These are phyloP conservation scores for Metschnikowia peoriensis DNA, from an alignment of 805 yeast genomes.

Conservation along the genomic window DNA sequence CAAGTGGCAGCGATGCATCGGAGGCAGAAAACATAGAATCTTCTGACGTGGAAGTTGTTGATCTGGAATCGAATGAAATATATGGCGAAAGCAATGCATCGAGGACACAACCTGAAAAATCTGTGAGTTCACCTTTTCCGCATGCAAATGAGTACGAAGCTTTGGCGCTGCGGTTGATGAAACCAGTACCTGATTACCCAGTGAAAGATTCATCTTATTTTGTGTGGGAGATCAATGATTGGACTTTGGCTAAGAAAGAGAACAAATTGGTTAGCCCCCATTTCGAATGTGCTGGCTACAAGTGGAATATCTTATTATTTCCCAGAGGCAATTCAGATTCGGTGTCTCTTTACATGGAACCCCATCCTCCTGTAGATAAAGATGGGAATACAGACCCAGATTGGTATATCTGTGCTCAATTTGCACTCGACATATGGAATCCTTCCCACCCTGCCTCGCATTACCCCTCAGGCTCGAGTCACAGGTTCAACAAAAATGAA, in stretches of 20 bases:
- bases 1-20: conserved; percentile 15
- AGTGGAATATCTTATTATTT: conserved; percentile 71
- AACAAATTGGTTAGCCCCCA: conserved; percentile 46
- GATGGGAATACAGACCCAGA: conserved; percentile 32
- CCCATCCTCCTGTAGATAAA: conserved; percentile 46
- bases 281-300: conserved; percentile 58
- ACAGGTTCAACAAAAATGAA: conserved; percentile 71
- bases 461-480: conserved; percentile 63
- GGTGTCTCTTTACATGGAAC: conserved; percentile 78
- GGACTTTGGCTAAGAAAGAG: conserved; percentile 39
- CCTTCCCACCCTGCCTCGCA: conserved; percentile 67
- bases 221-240: conserved; percentile 53
- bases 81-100: not conserved
- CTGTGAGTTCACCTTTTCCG: conserved; percentile 13
- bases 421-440: conserved; percentile 80
- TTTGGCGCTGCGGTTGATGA: conserved; percentile 32
- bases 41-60: conserved; percentile 16
- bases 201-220: conserved; percentile 29
- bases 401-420: conserved; percentile 92
- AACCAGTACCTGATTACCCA: conserved; percentile 41
- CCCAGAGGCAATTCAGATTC: conserved; percentile 67
- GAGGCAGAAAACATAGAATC: conserved; percentile 19
- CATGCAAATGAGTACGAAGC: conserved; percentile 31
- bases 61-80: conserved; percentile 11
- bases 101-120: not conserved